Evolutionary conservation across 441 rosid genomes (phyloP), one percentile per base, ranked within the genome.

Genomic region (Cnidoscolus chayamansa): DNA sequence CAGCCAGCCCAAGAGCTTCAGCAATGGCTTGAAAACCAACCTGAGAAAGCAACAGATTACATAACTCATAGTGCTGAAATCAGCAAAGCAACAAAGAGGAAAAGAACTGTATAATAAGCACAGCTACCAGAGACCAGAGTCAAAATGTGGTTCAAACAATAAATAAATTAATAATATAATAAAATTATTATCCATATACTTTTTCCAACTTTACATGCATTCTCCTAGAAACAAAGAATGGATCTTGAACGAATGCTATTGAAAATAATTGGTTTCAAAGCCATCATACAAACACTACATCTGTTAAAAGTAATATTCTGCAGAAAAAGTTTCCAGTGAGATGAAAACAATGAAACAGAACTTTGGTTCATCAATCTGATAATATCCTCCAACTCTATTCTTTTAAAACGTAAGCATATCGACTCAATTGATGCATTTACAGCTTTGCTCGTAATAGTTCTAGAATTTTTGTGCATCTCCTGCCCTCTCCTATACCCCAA

Each of bases 1-100:
- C 98, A 76, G 99, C 99, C 66, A 91, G 62, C 74, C 99, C 99
- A 80, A 95, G 96, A 79, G 99, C 99, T 83, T 95, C 99, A 64
- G 94, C 96, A 80, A 95, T 95, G 72, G 99, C 97, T 84, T 90
- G 88, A 83, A 92, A 87, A 71, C 98, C 99, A 83, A 95, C 82
- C 98, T 92, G 89, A 71, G 72, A 83, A 86, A 62, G 53, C 70
- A 85, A 68, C 45, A 60, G 72, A 71, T 60, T 67, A 74, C 51
- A 74, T 53, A 10, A 73, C 30, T 74, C 69, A 72, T 69, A 61
- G 63, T 68, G 58, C 55, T 56, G 56, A 63, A 47, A 79, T 62
- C 13, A 78, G 59, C 65, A 56, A 13, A 64, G 68, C 53, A 70
- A 25, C 25, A 64, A 43, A 71, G 25, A 10, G 74, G 48, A 40